Conservation (phyloP, 495 filamentous ascomycete species). For the Eremomyces bilateralis region DNA sequence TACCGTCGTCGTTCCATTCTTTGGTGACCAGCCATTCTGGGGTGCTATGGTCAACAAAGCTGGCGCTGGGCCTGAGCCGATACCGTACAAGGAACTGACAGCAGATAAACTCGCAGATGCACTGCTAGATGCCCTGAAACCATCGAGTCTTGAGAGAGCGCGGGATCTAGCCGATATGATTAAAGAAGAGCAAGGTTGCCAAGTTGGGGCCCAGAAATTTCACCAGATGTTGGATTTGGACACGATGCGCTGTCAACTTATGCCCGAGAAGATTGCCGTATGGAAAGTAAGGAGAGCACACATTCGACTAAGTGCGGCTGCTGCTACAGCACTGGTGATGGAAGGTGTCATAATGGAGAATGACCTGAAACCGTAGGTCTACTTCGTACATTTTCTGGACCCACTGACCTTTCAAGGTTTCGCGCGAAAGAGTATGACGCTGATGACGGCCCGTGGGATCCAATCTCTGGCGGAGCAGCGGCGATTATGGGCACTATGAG, state of each 20-base stretch:
- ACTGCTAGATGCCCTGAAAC: conserved; percentile 19
- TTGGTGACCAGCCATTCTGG: conserved; percentile 42
- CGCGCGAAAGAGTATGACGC: conserved; percentile 17
- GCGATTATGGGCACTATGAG: conserved; percentile 55
- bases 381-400: too few species aligned
- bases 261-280: conserved; percentile 16
- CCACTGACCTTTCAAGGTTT: too few species aligned
- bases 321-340: conserved; percentile 18
- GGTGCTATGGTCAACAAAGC: conserved; percentile 31
- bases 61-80: conserved; percentile 26
- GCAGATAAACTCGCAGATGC: conserved; percentile 21
- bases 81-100: conserved; percentile 24
- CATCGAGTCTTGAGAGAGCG: conserved; percentile 19
- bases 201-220: conserved; percentile 20
- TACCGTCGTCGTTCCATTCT: conserved; percentile 41
- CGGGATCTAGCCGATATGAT: conserved; percentile 18
- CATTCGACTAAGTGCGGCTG: conserved; percentile 18
- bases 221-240: conserved; percentile 21
- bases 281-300: conserved; percentile 21
- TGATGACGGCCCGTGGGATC: conserved; percentile 24
- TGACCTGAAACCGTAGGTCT: conserved; percentile 19
- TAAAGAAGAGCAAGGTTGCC: conserved; percentile 17
- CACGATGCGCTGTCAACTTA: conserved; percentile 16
- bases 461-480: conserved; percentile 28
- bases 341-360: conserved; percentile 18